A percentile compares a stretch with the other conserved stretches of the same genome.
These are phyloP conservation scores for Blastocystis sp. DNA, from an alignment of 352 stramenopile species.

Conservation along the genomic window DNA sequence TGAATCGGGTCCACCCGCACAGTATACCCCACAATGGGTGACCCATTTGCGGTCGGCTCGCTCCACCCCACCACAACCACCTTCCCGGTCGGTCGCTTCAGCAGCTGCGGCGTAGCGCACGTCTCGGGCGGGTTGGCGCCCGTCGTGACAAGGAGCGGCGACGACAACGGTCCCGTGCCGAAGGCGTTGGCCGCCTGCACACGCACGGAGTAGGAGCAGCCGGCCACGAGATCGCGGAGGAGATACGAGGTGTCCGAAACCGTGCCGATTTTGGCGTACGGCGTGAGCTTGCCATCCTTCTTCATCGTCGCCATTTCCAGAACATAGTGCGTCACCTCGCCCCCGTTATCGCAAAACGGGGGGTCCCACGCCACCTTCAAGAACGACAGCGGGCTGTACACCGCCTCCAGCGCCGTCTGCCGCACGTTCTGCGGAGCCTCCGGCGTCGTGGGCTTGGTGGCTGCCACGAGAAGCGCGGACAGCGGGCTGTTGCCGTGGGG, in stretches of 20 bases:
- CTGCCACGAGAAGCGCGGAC: neutral
- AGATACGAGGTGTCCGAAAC: slow-evolving; percentile 1
- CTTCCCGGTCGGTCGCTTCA: neutral
- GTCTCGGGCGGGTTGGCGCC: neutral
- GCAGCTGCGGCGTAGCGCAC: neutral
- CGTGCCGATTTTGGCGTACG: neutral
- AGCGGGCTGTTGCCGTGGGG: slow-evolving; percentile 39
- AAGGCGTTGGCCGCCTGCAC: slow-evolving; percentile 19
- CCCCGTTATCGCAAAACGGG: slow-evolving; percentile 43
- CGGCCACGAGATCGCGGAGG: slow-evolving; percentile 8
- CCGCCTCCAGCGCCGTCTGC: neutral
- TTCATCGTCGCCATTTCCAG: slow-evolving; percentile 7
- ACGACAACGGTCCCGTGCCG: neutral
- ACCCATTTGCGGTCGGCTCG: slow-evolving; percentile 47
- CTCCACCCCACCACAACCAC: slow-evolving; percentile 15
- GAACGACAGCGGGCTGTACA: slow-evolving; percentile 34
- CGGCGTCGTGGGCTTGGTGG: slow-evolving; percentile 12
- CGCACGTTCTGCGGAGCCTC: neutral
- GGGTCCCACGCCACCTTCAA: slow-evolving; percentile 9
- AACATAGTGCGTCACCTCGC: neutral
- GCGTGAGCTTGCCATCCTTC: neutral
- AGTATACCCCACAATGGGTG: slow-evolving; percentile 25
- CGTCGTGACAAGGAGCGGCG: neutral
- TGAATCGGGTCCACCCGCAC: neutral
- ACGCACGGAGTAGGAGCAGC: slow-evolving; percentile 8